Evolutionary conservation across 345 rosid species (phyloP).

Genomic region (Corchorus capsularis): DNA sequence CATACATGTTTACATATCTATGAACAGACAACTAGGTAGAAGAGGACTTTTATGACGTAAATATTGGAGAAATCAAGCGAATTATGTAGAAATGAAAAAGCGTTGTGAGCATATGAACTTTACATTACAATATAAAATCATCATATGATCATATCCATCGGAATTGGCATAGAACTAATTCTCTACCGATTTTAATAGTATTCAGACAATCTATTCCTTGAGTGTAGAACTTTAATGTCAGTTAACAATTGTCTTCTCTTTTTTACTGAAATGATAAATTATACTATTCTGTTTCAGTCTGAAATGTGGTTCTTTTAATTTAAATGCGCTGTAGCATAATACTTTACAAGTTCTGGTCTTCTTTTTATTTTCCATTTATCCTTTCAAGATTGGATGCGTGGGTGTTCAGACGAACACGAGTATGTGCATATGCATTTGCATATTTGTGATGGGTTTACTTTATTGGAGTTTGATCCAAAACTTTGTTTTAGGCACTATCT

Average conservation of each 20-base stretch:
- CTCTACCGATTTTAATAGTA: neutral
- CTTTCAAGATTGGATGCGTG: neutral
- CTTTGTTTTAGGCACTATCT: conserved; percentile 74
- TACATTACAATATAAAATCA: neutral
- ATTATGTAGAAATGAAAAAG: neutral
- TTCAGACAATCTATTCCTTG: neutral
- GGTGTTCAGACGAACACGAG: neutral
- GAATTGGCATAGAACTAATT: neutral
- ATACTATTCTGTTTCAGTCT: neutral
- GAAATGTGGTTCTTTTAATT: neutral
- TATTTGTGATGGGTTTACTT: neutral
- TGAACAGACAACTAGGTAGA: no score
- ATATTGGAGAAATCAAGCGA: no score
- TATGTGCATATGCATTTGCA: neutral
- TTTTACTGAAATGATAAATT: neutral
- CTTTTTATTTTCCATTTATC: neutral
- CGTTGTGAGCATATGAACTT: neutral
- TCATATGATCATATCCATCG: conserved; percentile 8
- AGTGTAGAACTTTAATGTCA: neutral
- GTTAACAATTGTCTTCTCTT: neutral
- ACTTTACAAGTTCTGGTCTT: neutral
- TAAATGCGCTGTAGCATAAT: neutral
- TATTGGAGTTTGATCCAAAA: neutral
- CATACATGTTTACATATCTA: neutral
- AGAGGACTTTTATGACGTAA: no score